Evolutionary conservation across 306 rosid species (phyloP).

Genomic region (Cicer chorassanicum): DNA sequence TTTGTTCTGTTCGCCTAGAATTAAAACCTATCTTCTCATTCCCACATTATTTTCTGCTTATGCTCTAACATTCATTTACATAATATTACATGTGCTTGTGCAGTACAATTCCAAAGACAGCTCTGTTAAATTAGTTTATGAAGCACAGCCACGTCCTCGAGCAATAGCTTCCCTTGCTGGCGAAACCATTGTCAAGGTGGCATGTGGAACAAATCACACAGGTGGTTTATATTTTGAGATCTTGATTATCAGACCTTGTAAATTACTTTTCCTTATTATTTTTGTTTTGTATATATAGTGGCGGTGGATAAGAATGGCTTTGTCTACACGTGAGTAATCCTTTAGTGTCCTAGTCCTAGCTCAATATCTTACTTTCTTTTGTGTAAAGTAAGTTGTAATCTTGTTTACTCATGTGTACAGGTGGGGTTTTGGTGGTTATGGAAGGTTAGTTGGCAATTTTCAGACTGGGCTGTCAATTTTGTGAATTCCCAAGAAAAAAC

Average conservation of each 20-base stretch:
- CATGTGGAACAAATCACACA: constrained; percentile 96
- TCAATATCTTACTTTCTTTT: constrained; percentile 28
- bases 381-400: constrained; percentile 33
- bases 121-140: constrained; percentile 92
- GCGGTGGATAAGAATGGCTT: constrained; percentile 89
- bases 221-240: constrained; percentile 55
- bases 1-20: not conserved
- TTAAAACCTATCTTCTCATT: constrained; percentile 3
- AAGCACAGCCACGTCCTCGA: constrained; percentile 95
- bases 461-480: constrained; percentile 18
- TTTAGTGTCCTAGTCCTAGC: constrained; percentile 3
- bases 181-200: constrained; percentile 83
- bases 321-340: constrained; percentile 86
- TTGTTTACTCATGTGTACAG: constrained; percentile 49
- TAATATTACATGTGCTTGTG: constrained; percentile 54
- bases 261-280: constrained; percentile 27
- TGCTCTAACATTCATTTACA: constrained; percentile 18
- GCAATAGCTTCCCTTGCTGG: constrained; percentile 87
- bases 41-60: not conserved
- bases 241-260: constrained; percentile 9
- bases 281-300: constrained; percentile 63
- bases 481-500: constrained; percentile 31
- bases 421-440: constrained; percentile 99
- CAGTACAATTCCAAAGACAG: constrained; percentile 95
- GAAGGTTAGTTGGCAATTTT: constrained; percentile 70